Base-by-base conservation (phyloP, 768 basidiomycete genomes). In the Xerocomellus chrysenteron region DNA sequence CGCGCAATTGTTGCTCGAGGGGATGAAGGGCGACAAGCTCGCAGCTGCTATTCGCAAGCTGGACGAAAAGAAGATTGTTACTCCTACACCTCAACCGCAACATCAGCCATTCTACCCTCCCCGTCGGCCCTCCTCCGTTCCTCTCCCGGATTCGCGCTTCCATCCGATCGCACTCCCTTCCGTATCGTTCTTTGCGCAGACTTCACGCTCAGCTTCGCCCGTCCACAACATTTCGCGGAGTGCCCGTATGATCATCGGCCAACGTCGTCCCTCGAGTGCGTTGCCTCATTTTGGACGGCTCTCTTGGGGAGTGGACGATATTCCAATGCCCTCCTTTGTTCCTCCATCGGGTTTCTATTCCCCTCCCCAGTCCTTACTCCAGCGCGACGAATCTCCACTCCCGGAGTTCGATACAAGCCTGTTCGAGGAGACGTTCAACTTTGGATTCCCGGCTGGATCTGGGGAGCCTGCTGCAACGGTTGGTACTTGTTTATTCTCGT, bases 1-100 rank as follows among this genome's bases (percentile, higher is more conserved):
- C 14, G 85, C 87, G 0, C 79, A 80, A 56, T 70, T 88, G 8
- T 73, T 88, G 0, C 76, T 89, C 2, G 81, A 83, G 43, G 87
- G 87, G 3, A 87, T 83, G 71, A 87, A 87, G 67, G 87, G 87
- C 39, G 82, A 85, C 30, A 80, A 86, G 60, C 81, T 88, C 33
- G 84, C 84, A 0, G 78, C 75, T 46, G 86, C 85, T 1, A 78
- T 87, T 16, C 76, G 81, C n/a, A 67, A 69, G 56, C 74, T 86
- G 12, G 86, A 87, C 43, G 60, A 65, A 45, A 50, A 46, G 0
- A 65, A 61, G 44, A 11, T 42, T 9, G 39, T 35, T 0, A 0
- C 5, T 9, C 56, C 41, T 16, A 30, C n/a, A 0, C 16, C 49
- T 4, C 48, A 59, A 2, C 21, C 51, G 16, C 59, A 59, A 12